phyloP scores from a whole-genome alignment of 2,329 filamentous ascomycete genomes.

The Xylaria sp. region DNA sequence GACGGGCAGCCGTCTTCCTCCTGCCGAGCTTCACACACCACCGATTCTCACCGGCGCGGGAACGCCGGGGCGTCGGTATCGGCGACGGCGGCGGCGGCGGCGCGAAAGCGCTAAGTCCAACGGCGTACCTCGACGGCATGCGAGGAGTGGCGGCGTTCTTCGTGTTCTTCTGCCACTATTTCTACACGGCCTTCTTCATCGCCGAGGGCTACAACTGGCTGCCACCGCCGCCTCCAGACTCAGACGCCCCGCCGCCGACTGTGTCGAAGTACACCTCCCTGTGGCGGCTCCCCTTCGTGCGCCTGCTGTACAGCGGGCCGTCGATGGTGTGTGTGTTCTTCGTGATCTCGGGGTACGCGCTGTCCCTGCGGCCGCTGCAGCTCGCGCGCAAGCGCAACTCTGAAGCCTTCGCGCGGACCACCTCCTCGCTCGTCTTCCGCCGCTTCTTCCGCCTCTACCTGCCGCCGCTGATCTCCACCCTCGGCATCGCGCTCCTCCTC shows the following conservation, averaged over 20 bases:
- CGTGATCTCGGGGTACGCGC: constrained; percentile 65
- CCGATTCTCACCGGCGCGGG: constrained; percentile 37
- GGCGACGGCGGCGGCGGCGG: constrained; percentile 39
- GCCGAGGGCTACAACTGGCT: constrained; percentile 49
- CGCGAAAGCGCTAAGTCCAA: constrained; percentile 54
- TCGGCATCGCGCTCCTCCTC: constrained; percentile 52
- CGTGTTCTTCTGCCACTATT: constrained; percentile 63
- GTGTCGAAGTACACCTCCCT: constrained; percentile 48
- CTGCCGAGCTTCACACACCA: constrained; percentile 60
- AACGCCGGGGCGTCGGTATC: neutral
- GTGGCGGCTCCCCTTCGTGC: constrained; percentile 59
- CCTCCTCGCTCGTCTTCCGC: constrained; percentile 58
- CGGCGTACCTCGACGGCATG: constrained; percentile 64
- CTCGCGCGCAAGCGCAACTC: constrained; percentile 43
- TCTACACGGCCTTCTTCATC: constrained; percentile 58
- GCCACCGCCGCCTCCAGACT: constrained; percentile 7
- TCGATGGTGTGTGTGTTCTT: constrained; percentile 67
- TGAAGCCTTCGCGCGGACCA: constrained; percentile 46
- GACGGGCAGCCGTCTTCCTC: constrained; percentile 52
- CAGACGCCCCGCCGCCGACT: neutral
- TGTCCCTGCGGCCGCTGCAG: constrained; percentile 60
- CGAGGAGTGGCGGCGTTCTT: constrained; percentile 60
- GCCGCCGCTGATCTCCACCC: constrained; percentile 56
- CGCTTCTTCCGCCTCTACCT: constrained; percentile 58
- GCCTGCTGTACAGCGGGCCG: constrained; percentile 60